Conservation (phyloP, 1,139 yeast genomes). For the Geotrichum macrosporum region DNA sequence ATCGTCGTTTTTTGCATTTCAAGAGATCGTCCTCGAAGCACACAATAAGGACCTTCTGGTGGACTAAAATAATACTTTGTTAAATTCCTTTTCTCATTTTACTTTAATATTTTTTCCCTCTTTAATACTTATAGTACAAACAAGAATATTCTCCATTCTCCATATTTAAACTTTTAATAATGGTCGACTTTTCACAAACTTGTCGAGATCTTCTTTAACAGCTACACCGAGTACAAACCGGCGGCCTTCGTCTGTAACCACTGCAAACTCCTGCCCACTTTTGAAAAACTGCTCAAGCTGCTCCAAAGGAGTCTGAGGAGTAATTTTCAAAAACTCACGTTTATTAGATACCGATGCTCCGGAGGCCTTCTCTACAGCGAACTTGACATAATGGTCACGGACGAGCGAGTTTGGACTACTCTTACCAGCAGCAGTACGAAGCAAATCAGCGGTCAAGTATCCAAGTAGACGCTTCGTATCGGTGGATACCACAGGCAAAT, state of each 20-base stretch:
- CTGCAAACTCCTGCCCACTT: slow-evolving; percentile 53
- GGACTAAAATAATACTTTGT: neutral
- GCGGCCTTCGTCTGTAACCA: slow-evolving; percentile 52
- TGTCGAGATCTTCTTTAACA: slow-evolving; percentile 56
- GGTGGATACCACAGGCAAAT: slow-evolving; percentile 55
- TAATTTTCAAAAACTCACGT: slow-evolving; percentile 42
- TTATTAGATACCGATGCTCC: slow-evolving; percentile 1
- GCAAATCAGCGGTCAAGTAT: slow-evolving; percentile 50
- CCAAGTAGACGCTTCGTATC: slow-evolving; percentile 50
- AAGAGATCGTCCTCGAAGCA: slow-evolving; percentile 71
- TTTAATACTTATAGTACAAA: slow-evolving; percentile 7
- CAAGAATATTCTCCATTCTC: slow-evolving; percentile 33
- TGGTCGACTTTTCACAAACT: slow-evolving; percentile 53
- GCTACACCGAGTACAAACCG: slow-evolving; percentile 61
- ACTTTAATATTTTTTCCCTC: neutral
- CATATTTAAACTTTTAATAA: slow-evolving; percentile 12
- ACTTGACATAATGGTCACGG: slow-evolving; percentile 34
- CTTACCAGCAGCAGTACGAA: slow-evolving; percentile 39
- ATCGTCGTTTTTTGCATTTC: slow-evolving; percentile 44
- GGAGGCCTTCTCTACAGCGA: slow-evolving; percentile 25
- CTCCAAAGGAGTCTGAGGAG: slow-evolving; percentile 58
- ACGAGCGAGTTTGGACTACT: slow-evolving; percentile 42
- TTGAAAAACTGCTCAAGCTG: slow-evolving; percentile 51
- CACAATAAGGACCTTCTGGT: slow-evolving; percentile 47
- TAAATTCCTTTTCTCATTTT: too few relatives aligned